Base-by-base conservation (phyloP, 208 protist species). In the Leishmania lainsoni region DNA sequence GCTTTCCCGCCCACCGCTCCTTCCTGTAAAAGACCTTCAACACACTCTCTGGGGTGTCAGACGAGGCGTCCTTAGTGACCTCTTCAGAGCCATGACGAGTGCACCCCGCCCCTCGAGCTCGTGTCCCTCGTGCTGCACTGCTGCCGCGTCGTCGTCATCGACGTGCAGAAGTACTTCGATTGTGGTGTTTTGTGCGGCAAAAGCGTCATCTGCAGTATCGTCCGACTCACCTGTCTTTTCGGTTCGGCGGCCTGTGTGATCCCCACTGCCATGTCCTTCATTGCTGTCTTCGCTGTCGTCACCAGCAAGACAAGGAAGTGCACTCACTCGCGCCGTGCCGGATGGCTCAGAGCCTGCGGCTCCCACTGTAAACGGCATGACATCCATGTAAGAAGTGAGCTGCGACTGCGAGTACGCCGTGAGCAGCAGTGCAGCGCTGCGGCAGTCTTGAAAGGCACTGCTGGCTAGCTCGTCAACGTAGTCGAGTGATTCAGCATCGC, bases 381-480 rank as follows among this genome's bases (percentile, higher is more conserved):
- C 32, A 45, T 75, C 71, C 49, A 16, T 35, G 71, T 14, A 75
- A 51, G 56, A 51, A 22, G 35, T 56, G 1, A 77, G 26, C n/a
- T 70, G 72, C 32, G 66, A 68, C 0, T 69, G 22, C 5, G 82
- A 68, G 58, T 45, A 39, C 17, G 69, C 6, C 2, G 70, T 81
- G 4, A 42, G 65, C 0, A 17, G 16, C 56, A 2, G 29, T 0
- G 61, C 72, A 10, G 81, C 76, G 42, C 81, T 87, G 20, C 63
- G 68, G 65, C 88, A 86, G 79, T 89, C 79, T 5, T 76, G 74
- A 61, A 89, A 89, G 2, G 83, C 85, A 29, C 78, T 81, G 73
- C 85, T 87, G 51, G 61, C 69, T 1, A 80, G n/a, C 10, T 54
- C 83, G 51, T 83, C 81, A 6, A 72, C 77, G 32, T 71, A 84